Evolutionary conservation across 2,329 filamentous ascomycete genomes (phyloP).

Genomic region (Fusarium fujikuroi): DNA sequence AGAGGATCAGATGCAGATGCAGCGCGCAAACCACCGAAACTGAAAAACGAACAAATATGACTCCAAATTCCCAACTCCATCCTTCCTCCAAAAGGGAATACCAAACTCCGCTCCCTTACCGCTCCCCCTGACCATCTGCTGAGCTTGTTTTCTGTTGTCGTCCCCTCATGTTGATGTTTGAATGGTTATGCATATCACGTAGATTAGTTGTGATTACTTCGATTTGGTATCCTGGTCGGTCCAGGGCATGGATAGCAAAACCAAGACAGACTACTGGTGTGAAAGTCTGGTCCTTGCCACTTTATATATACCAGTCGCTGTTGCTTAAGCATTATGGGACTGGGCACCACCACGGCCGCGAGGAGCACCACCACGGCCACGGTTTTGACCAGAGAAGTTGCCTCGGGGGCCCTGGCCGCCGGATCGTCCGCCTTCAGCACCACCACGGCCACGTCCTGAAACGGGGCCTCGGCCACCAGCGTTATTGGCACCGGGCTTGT

Average conservation of each 20-base stretch:
- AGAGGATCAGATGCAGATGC: slow-evolving; percentile 47
- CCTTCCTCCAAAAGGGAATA: slow-evolving; percentile 45
- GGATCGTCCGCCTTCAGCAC: slow-evolving; percentile 67
- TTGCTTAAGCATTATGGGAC: slow-evolving; percentile 60
- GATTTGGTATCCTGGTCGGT: not conserved
- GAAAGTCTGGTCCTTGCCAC: slow-evolving; percentile 7
- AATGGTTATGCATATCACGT: slow-evolving; percentile 7
- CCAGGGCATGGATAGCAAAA: slow-evolving; percentile 1
- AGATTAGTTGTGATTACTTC: not conserved
- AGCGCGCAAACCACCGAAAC: slow-evolving; percentile 47
- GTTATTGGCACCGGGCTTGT: slow-evolving; percentile 76
- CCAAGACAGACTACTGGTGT: not conserved
- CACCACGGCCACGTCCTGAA: slow-evolving; percentile 73
- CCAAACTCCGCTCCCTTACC: slow-evolving; percentile 42
- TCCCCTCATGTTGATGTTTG: slow-evolving; percentile 1
- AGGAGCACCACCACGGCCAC: slow-evolving; percentile 74
- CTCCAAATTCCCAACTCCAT: slow-evolving; percentile 48
- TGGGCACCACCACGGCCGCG: slow-evolving; percentile 72
- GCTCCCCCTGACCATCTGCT: slow-evolving; percentile 14
- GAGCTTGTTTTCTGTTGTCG: slow-evolving; percentile 4
- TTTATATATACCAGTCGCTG: slow-evolving; percentile 8
- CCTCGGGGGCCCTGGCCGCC: slow-evolving; percentile 73
- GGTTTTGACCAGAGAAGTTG: slow-evolving; percentile 73
- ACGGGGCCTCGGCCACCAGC: slow-evolving; percentile 71
- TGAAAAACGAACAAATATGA: slow-evolving; percentile 49